Evolutionary conservation across 805 yeast genomes (phyloP).

Genomic region (Cyberlindnera saturnus): DNA sequence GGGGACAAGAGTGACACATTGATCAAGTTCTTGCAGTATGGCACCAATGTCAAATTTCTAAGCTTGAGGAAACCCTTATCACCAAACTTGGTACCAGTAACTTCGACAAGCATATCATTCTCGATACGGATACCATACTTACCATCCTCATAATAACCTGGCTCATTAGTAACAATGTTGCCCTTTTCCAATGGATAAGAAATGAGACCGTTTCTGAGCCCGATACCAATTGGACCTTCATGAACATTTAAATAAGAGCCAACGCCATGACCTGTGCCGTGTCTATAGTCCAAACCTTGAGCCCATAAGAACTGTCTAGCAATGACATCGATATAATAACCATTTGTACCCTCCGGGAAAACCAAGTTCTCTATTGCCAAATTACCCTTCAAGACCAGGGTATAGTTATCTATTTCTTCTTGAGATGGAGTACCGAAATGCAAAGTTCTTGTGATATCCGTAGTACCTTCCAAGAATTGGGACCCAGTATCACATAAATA

Average conservation of each 20-base stretch:
- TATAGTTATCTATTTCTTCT: slow-evolving; percentile 63
- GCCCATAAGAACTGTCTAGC: slow-evolving; percentile 83
- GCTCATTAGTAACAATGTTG: slow-evolving; percentile 82
- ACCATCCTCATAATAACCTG: slow-evolving; percentile 91
- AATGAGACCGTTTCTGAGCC: slow-evolving; percentile 40
- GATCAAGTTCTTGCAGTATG: slow-evolving; percentile 74
- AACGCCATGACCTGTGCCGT: slow-evolving; percentile 98
- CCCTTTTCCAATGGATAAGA: slow-evolving; percentile 57
- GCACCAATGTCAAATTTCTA: slow-evolving; percentile 81
- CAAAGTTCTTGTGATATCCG: slow-evolving; percentile 88
- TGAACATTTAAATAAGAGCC: slow-evolving; percentile 89
- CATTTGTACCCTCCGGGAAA: slow-evolving; percentile 73
- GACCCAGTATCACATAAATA: slow-evolving; percentile 88
- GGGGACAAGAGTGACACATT: slow-evolving; percentile 47
- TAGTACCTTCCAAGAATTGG: slow-evolving; percentile 90
- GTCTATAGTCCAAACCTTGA: slow-evolving; percentile 79
- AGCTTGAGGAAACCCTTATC: slow-evolving; percentile 59
- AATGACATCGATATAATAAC: slow-evolving; percentile 68
- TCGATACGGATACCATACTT: slow-evolving; percentile 87
- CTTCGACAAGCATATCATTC: slow-evolving; percentile 61
- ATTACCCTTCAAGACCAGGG: slow-evolving; percentile 88
- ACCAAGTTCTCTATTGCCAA: slow-evolving; percentile 74
- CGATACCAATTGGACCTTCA: slow-evolving; percentile 89
- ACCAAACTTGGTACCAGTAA: slow-evolving; percentile 39
- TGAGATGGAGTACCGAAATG: slow-evolving; percentile 54